These are phyloP conservation scores for Passiflora organensis DNA, from an alignment of 345 rosid genomes.

Conservation along the genomic window DNA sequence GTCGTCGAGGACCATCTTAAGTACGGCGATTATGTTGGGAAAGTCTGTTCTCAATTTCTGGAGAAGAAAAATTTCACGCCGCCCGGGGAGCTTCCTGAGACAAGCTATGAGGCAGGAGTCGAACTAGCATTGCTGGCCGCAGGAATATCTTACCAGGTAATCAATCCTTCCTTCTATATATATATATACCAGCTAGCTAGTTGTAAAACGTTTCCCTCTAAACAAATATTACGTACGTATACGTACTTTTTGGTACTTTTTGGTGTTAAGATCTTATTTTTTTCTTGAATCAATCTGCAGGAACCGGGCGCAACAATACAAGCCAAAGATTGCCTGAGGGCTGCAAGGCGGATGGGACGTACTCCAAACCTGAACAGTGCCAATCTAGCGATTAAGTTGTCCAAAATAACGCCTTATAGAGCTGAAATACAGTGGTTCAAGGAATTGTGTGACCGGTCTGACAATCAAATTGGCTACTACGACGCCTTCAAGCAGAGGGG, in stretches of 20 bases:
- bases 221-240: too few species aligned
- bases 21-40: constrained; percentile 45
- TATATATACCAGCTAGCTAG: not conserved
- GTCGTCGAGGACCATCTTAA: constrained; percentile 53
- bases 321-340: constrained; percentile 39
- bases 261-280: not conserved
- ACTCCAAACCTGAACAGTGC: constrained; percentile 50
- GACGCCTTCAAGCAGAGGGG: constrained; percentile 56
- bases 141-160: constrained; percentile 45
- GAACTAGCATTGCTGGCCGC: constrained; percentile 60
- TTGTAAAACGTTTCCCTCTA: too few species aligned
- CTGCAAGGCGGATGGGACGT: constrained; percentile 36
- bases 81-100: constrained; percentile 31
- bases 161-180: not conserved
- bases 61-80: constrained; percentile 30
- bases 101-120: constrained; percentile 59
- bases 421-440: constrained; percentile 64
- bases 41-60: constrained; percentile 35
- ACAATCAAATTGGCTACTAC: constrained; percentile 57
- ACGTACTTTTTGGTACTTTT: not conserved
- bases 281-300: constrained; percentile 8
- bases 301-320: constrained; percentile 23
- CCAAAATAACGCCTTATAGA: constrained; percentile 38
- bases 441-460: constrained; percentile 42
- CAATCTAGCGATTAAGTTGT: constrained; percentile 44